Evolutionary conservation across 2,329 filamentous ascomycete genomes (phyloP).

Genomic region (Rasamsonia emersonii): DNA sequence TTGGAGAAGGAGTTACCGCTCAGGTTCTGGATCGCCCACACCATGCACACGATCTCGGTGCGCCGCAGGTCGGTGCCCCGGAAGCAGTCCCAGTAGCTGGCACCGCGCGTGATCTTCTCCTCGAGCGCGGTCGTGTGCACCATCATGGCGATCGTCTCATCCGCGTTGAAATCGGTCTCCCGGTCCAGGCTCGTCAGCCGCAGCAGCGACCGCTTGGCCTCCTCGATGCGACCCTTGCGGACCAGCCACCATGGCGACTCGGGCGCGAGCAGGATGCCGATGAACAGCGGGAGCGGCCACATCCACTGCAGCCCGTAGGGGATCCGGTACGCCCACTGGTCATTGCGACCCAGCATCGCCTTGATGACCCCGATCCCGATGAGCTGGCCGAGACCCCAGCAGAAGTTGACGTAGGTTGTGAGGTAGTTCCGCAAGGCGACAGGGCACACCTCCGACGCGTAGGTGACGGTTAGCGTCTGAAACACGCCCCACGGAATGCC

Average conservation of each 20-base stretch:
- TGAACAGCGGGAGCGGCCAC: slow-evolving; percentile 43
- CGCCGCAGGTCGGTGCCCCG: slow-evolving; percentile 67
- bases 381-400: slow-evolving; percentile 42
- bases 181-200: slow-evolving; percentile 37
- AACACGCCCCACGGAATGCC: slow-evolving; percentile 46
- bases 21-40: slow-evolving; percentile 58
- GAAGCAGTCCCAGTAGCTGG: slow-evolving; percentile 77
- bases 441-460: slow-evolving; percentile 41
- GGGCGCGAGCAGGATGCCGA: slow-evolving; percentile 41
- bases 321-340: slow-evolving; percentile 45
- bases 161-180: slow-evolving; percentile 66
- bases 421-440: slow-evolving; percentile 37
- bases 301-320: slow-evolving; percentile 47
- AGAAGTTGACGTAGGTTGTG: slow-evolving; percentile 40
- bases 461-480: slow-evolving; percentile 40
- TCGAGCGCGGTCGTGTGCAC: slow-evolving; percentile 78
- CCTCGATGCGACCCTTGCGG: slow-evolving; percentile 36
- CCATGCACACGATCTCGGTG: slow-evolving; percentile 63
- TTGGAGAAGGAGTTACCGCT: slow-evolving; percentile 57
- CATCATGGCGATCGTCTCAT: slow-evolving; percentile 89
- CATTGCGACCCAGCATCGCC: slow-evolving; percentile 36
- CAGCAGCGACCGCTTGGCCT: slow-evolving; percentile 36
- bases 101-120: slow-evolving; percentile 62
- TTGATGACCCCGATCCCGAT: slow-evolving; percentile 45
- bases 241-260: slow-evolving; percentile 47